These are phyloP conservation scores for Coniochaeta sp. DNA, from an alignment of 2,329 filamentous ascomycete species.

Conservation along the genomic window DNA sequence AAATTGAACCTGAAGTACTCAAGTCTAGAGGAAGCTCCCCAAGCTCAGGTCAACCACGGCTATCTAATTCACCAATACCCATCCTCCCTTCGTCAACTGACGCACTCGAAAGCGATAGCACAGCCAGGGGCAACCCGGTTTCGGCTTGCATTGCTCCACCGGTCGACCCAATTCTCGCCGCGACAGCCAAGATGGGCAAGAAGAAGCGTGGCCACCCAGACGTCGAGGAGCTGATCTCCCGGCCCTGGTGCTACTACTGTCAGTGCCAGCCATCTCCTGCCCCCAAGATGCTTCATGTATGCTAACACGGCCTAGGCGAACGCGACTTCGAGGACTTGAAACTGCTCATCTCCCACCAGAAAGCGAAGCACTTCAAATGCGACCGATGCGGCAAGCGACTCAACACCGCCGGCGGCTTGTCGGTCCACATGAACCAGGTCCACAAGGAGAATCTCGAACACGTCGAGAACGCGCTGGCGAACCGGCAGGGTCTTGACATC, in stretches of 20 bases:
- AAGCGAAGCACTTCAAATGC: constrained; percentile 99
- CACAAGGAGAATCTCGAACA: constrained; percentile 86
- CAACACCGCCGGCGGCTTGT: constrained; percentile 92
- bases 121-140: background rate
- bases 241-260: constrained; percentile 99
- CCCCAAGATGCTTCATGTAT: background rate
- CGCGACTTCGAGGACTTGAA: constrained; percentile 97
- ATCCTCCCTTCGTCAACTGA: background rate
- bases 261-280: constrained; percentile 11
- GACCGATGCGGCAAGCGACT: constrained; percentile 80
- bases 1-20: too few species aligned
- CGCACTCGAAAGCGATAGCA: background rate
- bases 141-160: background rate
- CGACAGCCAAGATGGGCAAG: constrained; percentile 61
- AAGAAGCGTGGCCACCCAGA: constrained; percentile 83
- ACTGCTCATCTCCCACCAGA: constrained; percentile 94
- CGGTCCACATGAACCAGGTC: constrained; percentile 96
- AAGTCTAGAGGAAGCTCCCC: too few species aligned
- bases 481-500: constrained; percentile 76
- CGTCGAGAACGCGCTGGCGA: constrained; percentile 88
- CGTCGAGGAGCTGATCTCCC: constrained; percentile 77
- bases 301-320: constrained; percentile 48
- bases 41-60: background rate
- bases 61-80: background rate
- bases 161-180: background rate